Evolutionary conservation across 2,329 filamentous ascomycete species (phyloP).

Genomic region (Aspergillus ochraceus): DNA sequence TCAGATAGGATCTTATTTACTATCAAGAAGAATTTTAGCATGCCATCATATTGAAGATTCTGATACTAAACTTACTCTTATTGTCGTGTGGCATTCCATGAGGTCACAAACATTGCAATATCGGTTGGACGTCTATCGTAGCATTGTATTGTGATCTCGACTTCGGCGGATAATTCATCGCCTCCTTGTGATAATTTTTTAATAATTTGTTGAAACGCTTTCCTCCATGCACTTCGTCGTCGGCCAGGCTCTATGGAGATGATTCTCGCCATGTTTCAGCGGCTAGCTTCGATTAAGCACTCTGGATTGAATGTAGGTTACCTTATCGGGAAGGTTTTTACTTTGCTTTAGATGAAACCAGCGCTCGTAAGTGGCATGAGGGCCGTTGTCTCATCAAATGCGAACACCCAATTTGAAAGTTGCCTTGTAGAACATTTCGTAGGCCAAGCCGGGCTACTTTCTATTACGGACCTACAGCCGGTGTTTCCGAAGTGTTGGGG

Average conservation of each 20-base stretch:
- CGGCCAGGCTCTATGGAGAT: neutral
- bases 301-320: neutral
- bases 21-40: neutral
- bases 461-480: neutral
- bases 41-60: neutral
- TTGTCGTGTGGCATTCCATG: neutral
- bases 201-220: neutral
- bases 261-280: neutral
- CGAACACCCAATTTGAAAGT: neutral
- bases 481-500: neutral
- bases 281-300: neutral
- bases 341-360: too few relatives aligned
- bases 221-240: neutral
- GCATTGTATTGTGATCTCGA: neutral
- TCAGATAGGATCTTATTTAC: neutral
- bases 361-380: too few relatives aligned
- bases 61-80: neutral
- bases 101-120: conserved; percentile 1
- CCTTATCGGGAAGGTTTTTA: neutral
- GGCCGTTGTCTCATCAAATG: too few relatives aligned
- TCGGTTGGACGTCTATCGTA: neutral
- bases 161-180: neutral
- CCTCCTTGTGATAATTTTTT: neutral
- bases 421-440: neutral
- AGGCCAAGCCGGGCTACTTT: neutral